Percentiles rank a stretch among this genome's conserved stretches.
Evolutionary conservation across 306 rosid species (phyloP).

Genomic region (Biancaea sappan): DNA sequence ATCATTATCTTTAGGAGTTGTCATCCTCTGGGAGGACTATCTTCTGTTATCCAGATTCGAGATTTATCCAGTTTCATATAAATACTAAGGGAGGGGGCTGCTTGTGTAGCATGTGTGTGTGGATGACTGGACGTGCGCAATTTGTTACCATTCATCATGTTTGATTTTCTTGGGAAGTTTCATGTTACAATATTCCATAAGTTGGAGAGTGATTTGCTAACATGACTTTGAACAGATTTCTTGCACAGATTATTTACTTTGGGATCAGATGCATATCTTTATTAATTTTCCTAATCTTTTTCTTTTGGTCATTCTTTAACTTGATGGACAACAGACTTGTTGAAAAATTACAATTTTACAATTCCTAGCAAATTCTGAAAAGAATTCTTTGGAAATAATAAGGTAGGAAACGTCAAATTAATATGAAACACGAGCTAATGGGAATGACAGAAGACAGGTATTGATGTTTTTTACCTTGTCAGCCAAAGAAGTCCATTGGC

Average conservation of each 20-base stretch:
- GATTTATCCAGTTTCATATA: background rate
- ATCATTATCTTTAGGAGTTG: background rate
- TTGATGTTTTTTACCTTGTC: conserved; percentile 66
- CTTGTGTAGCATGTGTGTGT: background rate
- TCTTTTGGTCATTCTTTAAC: background rate
- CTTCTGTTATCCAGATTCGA: too few relatives aligned
- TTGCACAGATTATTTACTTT: background rate
- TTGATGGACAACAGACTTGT: background rate
- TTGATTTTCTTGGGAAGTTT: background rate
- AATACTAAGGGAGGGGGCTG: background rate
- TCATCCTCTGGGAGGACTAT: background rate
- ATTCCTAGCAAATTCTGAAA: background rate
- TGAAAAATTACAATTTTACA: background rate
- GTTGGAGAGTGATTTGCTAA: background rate
- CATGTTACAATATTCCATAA: background rate
- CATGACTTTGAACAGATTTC: background rate
- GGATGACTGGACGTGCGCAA: background rate
- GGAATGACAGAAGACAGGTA: background rate
- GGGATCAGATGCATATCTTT: background rate
- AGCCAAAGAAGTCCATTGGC: conserved; percentile 99
- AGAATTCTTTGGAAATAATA: background rate
- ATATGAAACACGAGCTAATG: conserved; percentile 22
- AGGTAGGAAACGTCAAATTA: conserved; percentile 22
- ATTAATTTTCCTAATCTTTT: background rate
- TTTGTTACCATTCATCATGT: background rate